Evolutionary conservation across 805 yeast species (phyloP), one percentile per base, ranked within the genome.

Genomic region (Vanderwaltozyma verrucispora): DNA sequence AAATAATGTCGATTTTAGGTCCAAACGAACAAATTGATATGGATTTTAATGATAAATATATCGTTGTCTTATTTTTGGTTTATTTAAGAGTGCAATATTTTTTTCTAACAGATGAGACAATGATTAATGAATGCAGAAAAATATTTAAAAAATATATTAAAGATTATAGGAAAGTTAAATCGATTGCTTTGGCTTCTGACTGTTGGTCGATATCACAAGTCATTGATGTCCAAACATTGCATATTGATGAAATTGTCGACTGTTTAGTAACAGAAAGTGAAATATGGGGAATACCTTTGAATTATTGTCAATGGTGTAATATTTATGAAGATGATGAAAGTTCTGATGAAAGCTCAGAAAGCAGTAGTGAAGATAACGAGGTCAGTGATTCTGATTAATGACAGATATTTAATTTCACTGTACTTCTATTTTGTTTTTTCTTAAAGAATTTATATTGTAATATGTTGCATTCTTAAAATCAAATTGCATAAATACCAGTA

Each of bases 221-320:
- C 14, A 37, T 48, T 17, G 36, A 32, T 5, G 50, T 53, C 5
- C 32, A 40, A 17, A 39, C 75, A 37, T 60, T 64, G 5, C 70
- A 75, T 50, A 67, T 89, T 62, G 97, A 89, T 56, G 89, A 79
- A 51, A 72, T 79, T 51, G 71, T 76, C 0, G 95, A 89, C 48
- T 60, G 62, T 29, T 53, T 89, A 33, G 55, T 80, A 19, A 63
- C 52, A 1, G 64, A 70, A 26, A 74, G 72, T 28, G 68, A 85
- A 41, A 79, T 81, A 16, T 72, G 82, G 47, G 96, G 84, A 33
- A 62, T 87, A 36, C 74, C 83, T 2, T 53, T 89, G 33, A 95
- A 95, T 44, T 85, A 46, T 43, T 86, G 53, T 53, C 67, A 43
- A 30, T 56, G 61, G 63, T 45, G 50, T 39, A 38, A 46, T 32